phyloP scores from a whole-genome alignment of 768 basidiomycete genomes.

The Epithele typhae region DNA sequence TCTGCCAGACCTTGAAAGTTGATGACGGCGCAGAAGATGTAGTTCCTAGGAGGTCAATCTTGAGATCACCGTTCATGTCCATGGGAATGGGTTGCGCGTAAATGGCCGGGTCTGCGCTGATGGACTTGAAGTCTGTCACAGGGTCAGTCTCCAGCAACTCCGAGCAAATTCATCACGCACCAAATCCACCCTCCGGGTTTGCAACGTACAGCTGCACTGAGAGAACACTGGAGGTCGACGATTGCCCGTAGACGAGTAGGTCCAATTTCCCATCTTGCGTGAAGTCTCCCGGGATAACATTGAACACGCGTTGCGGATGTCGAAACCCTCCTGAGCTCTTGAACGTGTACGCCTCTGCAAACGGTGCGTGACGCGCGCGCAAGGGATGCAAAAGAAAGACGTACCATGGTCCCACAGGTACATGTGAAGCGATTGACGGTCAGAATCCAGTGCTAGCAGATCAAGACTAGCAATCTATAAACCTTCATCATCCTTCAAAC shows the following conservation, averaged over 20 bases:
- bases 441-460: conserved; percentile 66
- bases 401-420: conserved; percentile 81
- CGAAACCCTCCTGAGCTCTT: conserved; percentile 45
- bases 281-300: conserved; percentile 91
- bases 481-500: too few species aligned
- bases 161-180: conserved; percentile 39
- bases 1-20: conserved; percentile 71
- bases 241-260: conserved; percentile 79
- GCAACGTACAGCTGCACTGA: conserved; percentile 73
- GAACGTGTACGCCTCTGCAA: conserved; percentile 55
- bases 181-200: conserved; percentile 55
- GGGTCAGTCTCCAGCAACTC: background rate
- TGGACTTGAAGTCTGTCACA: conserved; percentile 28
- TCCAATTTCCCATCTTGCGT: conserved; percentile 91
- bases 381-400: conserved; percentile 9
- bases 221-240: conserved; percentile 42
- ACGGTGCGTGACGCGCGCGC: background rate
- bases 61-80: conserved; percentile 85
- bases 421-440: conserved; percentile 72
- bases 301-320: conserved; percentile 58
- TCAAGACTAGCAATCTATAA: conserved; percentile 85
- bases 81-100: conserved; percentile 80
- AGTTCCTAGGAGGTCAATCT: conserved; percentile 80
- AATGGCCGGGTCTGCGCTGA: conserved; percentile 59
- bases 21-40: conserved; percentile 32